A percentile compares a stretch with the other conserved stretches of the same genome.
phyloP scores from a whole-genome alignment of 2,329 filamentous ascomycete genomes.

The Beauveria scarabaeidicola region DNA sequence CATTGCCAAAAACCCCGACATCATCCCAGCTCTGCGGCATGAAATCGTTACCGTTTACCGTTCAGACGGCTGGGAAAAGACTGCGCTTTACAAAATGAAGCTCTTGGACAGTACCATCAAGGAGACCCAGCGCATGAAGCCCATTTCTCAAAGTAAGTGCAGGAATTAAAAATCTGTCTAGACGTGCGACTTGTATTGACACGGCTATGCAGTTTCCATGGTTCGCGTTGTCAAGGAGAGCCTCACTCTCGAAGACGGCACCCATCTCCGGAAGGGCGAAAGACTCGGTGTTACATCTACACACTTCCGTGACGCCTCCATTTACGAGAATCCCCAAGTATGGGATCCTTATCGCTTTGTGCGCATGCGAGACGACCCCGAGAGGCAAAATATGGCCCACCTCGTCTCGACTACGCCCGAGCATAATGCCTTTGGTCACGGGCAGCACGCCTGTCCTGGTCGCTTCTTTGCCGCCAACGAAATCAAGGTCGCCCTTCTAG shows the following conservation, averaged over 20 bases:
- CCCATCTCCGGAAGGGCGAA: conserved; percentile 7
- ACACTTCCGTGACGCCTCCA: neutral
- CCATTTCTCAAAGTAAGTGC: conserved; percentile 24
- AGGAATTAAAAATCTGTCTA: no score
- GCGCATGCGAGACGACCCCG: conserved; percentile 28
- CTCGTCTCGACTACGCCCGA: conserved; percentile 41
- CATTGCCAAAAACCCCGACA: conserved; percentile 32
- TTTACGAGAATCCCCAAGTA: conserved; percentile 27
- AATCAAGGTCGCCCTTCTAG: conserved; percentile 42
- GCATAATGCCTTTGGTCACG: conserved; percentile 46
- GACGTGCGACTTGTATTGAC: no score
- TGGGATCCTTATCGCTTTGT: conserved; percentile 41
- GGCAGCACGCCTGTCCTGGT: conserved; percentile 44
- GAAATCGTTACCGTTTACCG: conserved; percentile 24
- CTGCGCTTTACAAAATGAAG: conserved; percentile 33
- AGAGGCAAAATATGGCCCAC: conserved; percentile 21
- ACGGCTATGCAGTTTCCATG: conserved; percentile 1
- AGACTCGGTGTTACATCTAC: neutral
- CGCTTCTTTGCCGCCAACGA: conserved; percentile 46
- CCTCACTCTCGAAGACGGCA: conserved; percentile 12
- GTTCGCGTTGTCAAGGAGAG: conserved; percentile 3
- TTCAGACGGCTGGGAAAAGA: conserved; percentile 33
- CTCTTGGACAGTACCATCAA: conserved; percentile 42
- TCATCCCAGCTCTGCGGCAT: conserved; percentile 30
- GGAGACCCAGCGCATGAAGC: conserved; percentile 39